A percentile compares a stretch with the other conserved stretches of the same genome.
Conservation (phyloP, 306 rosid genomes). For the Mimosa pudica region DNA sequence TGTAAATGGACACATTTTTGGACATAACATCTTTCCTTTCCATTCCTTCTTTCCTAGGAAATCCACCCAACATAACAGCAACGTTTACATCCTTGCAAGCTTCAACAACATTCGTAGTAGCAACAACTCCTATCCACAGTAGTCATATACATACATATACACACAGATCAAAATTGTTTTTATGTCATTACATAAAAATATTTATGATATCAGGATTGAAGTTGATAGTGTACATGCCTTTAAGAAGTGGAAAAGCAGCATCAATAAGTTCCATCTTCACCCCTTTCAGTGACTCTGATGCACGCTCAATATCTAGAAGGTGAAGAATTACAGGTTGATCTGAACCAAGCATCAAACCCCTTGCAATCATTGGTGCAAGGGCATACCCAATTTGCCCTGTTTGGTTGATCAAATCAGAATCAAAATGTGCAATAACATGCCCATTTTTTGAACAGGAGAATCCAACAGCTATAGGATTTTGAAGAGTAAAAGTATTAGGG, state of each 20-base stretch:
- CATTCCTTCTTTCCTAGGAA: slow-evolving; percentile 81
- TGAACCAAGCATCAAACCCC: slow-evolving; percentile 72
- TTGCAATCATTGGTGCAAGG: slow-evolving; percentile 76
- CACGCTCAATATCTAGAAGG: slow-evolving; percentile 69
- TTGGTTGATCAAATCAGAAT: slow-evolving; percentile 15
- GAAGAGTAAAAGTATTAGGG: background rate
- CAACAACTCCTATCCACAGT: slow-evolving; percentile 53
- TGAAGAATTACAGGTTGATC: slow-evolving; percentile 76
- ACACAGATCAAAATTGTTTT: background rate
- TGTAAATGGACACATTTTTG: slow-evolving; percentile 69
- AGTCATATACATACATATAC: slow-evolving; percentile 1
- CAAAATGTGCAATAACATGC: too few species aligned
- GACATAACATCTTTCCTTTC: slow-evolving; percentile 82
- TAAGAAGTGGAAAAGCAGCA: slow-evolving; percentile 75
- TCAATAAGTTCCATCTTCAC: slow-evolving; percentile 72
- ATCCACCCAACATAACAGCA: slow-evolving; percentile 79
- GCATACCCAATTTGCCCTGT: slow-evolving; percentile 90
- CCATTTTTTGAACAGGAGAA: too few species aligned
- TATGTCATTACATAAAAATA: background rate
- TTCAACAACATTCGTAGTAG: slow-evolving; percentile 67
- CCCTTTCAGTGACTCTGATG: slow-evolving; percentile 62
- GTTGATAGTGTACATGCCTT: background rate
- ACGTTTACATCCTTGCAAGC: slow-evolving; percentile 69
- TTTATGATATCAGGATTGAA: background rate
- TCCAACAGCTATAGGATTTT: background rate